Evolutionary conservation across 495 filamentous ascomycete species (phyloP).

Genomic region (Aspergillus mulundensis): DNA sequence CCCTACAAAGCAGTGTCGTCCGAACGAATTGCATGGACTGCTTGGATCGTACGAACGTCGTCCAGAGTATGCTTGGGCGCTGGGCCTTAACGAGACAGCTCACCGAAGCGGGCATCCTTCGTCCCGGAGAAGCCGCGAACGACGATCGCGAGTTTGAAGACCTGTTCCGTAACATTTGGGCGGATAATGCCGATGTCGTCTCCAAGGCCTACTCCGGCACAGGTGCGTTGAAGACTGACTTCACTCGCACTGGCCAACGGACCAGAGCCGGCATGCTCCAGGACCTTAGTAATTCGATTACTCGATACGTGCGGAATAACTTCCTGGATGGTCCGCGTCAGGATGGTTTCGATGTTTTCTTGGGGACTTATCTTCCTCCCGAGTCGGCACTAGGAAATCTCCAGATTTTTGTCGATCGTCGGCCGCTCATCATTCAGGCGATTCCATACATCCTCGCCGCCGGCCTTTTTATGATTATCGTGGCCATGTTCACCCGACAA

Average conservation of each 20-base stretch:
- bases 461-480: conserved; percentile 78
- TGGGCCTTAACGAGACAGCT: conserved; percentile 85
- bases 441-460: conserved; percentile 87
- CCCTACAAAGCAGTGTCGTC: conserved; percentile 77
- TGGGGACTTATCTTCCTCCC: conserved; percentile 75
- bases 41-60: conserved; percentile 93
- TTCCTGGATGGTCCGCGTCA: conserved; percentile 89
- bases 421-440: conserved; percentile 80
- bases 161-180: conserved; percentile 94
- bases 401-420: conserved; percentile 76
- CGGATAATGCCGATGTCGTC: conserved; percentile 95
- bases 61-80: conserved; percentile 91
- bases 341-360: conserved; percentile 91
- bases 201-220: conserved; percentile 90
- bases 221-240: conserved; percentile 93
- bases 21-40: conserved; percentile 99
- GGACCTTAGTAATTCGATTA: conserved; percentile 77
- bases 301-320: conserved; percentile 84
- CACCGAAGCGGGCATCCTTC: conserved; percentile 71
- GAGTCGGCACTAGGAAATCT: conserved; percentile 57
- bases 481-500: conserved; percentile 68
- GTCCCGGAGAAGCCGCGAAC: conserved; percentile 61
- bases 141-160: conserved; percentile 75
- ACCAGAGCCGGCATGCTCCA: conserved; percentile 77
- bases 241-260: conserved; percentile 82